Percentiles rank a stretch among this genome's conserved stretches.
phyloP scores from a whole-genome alignment of 2,329 filamentous ascomycete species.

The Uncinocarpus reesii region DNA sequence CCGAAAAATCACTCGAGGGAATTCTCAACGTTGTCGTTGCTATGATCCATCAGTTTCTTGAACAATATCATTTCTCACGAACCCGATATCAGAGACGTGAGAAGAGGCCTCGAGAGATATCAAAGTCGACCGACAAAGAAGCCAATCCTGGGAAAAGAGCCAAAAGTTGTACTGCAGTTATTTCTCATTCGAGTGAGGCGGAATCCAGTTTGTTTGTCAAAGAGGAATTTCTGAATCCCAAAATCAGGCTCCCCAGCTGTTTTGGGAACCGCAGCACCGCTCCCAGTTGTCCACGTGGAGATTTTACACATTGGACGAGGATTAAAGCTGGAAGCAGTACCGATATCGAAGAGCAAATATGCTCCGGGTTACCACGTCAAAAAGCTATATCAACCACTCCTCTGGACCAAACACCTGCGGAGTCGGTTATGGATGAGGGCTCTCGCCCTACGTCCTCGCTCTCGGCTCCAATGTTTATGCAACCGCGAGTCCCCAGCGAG shows the following conservation, averaged over 20 bases:
- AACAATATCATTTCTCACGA: slow-evolving; percentile 54
- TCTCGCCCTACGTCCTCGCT: slow-evolving; percentile 1
- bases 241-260: slow-evolving; percentile 27
- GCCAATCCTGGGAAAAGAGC: slow-evolving; percentile 4
- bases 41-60: slow-evolving; percentile 64
- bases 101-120: neutral
- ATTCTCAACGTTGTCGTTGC: slow-evolving; percentile 57
- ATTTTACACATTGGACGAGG: slow-evolving; percentile 34
- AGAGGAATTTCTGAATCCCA: slow-evolving; percentile 22
- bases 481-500: neutral
- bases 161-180: neutral
- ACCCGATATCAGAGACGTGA: slow-evolving; percentile 33
- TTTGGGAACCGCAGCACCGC: slow-evolving; percentile 13
- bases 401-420: neutral
- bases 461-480: neutral
- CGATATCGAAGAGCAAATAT: slow-evolving; percentile 17
- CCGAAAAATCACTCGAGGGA: slow-evolving; percentile 41
- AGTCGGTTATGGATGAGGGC: neutral
- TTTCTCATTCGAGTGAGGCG: neutral
- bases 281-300: slow-evolving; percentile 1
- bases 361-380: slow-evolving; percentile 16
- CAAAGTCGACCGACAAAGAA: neutral
- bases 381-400: neutral
- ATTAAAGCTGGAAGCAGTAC: slow-evolving; percentile 29
- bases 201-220: slow-evolving; percentile 7